Percentiles rank a stretch among this genome's conserved stretches.
Evolutionary conservation across 805 yeast genomes (phyloP).

Genomic region (Hanseniaspora valbyensis): DNA sequence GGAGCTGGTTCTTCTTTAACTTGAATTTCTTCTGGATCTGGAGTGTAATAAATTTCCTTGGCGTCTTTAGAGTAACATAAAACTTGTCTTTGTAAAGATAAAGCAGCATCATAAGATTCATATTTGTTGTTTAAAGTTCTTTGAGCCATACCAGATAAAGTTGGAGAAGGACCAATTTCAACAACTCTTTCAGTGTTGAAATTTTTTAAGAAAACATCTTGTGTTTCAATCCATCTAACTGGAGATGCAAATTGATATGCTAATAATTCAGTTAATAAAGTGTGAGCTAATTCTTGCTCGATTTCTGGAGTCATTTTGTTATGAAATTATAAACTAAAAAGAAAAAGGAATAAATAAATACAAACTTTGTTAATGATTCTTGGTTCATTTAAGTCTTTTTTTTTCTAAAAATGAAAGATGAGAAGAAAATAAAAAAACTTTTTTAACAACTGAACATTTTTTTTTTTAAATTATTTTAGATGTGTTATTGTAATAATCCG

Average conservation of each 20-base stretch:
- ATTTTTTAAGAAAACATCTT: conserved; percentile 89
- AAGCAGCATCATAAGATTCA: conserved; percentile 95
- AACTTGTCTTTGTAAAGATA: conserved; percentile 76
- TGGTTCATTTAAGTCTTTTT: neutral
- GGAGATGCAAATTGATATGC: conserved; percentile 99
- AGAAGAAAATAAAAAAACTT: neutral
- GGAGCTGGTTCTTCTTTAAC: conserved; percentile 29
- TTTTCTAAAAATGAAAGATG: neutral
- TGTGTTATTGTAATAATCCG: no score
- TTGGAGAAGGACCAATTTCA: conserved; percentile 98
- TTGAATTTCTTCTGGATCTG: conserved; percentile 48
- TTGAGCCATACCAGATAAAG: conserved; percentile 96
- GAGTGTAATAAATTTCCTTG: conserved; percentile 90
- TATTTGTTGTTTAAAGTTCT: conserved; percentile 88
- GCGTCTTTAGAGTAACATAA: conserved; percentile 92
- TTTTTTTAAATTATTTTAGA: no score
- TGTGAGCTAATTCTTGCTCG: conserved; percentile 94
- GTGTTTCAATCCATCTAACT: conserved; percentile 99
- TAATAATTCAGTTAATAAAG: conserved; percentile 83
- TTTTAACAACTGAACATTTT: no score
- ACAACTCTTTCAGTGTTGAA: conserved; percentile 94
- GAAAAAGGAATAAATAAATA: conserved; percentile 8
- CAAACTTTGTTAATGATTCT: neutral
- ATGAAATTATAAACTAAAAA: neutral
- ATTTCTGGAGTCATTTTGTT: conserved; percentile 71